Evolutionary conservation across 192 early-diverging fungal species (phyloP).

Genomic region (Dissophora ornata): DNA sequence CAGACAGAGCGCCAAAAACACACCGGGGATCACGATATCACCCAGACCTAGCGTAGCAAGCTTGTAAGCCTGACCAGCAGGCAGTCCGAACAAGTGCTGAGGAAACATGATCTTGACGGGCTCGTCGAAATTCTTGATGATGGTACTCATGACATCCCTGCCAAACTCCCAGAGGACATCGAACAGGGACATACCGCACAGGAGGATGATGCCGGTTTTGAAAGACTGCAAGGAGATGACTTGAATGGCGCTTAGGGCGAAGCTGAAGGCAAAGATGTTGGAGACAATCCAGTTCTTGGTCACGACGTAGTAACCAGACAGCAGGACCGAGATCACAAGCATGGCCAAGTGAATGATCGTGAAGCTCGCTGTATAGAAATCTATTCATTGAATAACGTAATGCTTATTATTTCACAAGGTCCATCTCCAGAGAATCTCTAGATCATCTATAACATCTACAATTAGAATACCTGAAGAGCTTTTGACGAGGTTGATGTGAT

Average conservation of each 20-base stretch:
- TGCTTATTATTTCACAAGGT: too few species aligned
- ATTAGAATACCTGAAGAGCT: slow-evolving; percentile 64
- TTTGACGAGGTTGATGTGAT: slow-evolving; percentile 72
- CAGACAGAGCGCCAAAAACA: slow-evolving; percentile 91
- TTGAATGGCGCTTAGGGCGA: slow-evolving; percentile 84
- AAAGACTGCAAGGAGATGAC: slow-evolving; percentile 93
- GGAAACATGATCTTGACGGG: slow-evolving; percentile 96
- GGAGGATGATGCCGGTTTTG: slow-evolving; percentile 89
- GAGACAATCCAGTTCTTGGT: slow-evolving; percentile 93
- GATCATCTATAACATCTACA: not conserved
- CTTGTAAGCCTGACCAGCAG: slow-evolving; percentile 54
- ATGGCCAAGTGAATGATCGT: slow-evolving; percentile 73
- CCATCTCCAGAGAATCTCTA: too few species aligned
- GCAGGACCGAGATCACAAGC: slow-evolving; percentile 63
- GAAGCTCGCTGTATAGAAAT: slow-evolving; percentile 64
- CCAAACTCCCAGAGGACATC: slow-evolving; percentile 97
- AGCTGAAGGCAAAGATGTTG: slow-evolving; percentile 86
- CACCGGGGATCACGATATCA: slow-evolving; percentile 95
- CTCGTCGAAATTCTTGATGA: slow-evolving; percentile 89
- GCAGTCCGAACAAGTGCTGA: slow-evolving; percentile 67
- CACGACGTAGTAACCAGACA: slow-evolving; percentile 78
- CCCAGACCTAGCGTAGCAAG: slow-evolving; percentile 94
- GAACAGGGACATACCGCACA: slow-evolving; percentile 88
- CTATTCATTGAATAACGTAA: too few species aligned
- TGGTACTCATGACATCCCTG: slow-evolving; percentile 91